Base-by-base conservation (phyloP, 352 stramenopile genomes). In the Globisporangium solare region DNA sequence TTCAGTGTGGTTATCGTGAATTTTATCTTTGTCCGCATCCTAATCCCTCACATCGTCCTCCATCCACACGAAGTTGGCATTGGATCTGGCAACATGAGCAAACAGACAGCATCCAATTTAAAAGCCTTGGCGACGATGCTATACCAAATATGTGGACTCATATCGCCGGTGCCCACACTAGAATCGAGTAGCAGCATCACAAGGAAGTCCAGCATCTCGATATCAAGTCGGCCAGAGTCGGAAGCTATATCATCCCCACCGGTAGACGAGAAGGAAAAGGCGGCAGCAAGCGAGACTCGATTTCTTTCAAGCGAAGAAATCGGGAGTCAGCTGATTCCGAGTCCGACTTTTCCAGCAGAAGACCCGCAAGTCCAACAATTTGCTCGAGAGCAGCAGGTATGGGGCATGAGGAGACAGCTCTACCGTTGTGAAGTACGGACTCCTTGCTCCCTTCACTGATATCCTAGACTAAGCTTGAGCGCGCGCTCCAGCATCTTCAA, bases 1-100 rank as follows among this genome's bases (percentile, higher is more conserved):
- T 83, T 80, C 55, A 66, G 87, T 54, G 48, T 91, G 3, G 63
- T 89, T 15, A 31, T 85, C 20, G 51, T 85, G 51, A 88, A 86
- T 55, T 88, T 92, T 40, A 27, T 92, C 31, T 58, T 84, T 18
- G 51, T 86, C 2, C 74, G 77, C 2, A 70, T 89, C 15, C 42
- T 89, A 53, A 79, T 89, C 47, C 73, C 79, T 13, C 63, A 83
- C 37, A 60, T 89, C 13, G 54, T 92, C 6, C 53, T 88, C 39
- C 61, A 71, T 37, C 79, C 79, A 17, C 83, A 73, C 67, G 67
- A 67, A 35, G 62, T 70, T 0, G 76, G 71, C 7, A 71, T 89
- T 37, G 64, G 74, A 13, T 24, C 56, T 15, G 53, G 55, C 7
- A 61, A 50, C 24, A 48, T 73, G 48, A 64, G 51, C 20, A 74